A percentile compares a stretch with the other conserved stretches of the same genome.
phyloP scores from a whole-genome alignment of 1,284 basidiomycete genomes.

The Anthracocystis panici-leucophaei region DNA sequence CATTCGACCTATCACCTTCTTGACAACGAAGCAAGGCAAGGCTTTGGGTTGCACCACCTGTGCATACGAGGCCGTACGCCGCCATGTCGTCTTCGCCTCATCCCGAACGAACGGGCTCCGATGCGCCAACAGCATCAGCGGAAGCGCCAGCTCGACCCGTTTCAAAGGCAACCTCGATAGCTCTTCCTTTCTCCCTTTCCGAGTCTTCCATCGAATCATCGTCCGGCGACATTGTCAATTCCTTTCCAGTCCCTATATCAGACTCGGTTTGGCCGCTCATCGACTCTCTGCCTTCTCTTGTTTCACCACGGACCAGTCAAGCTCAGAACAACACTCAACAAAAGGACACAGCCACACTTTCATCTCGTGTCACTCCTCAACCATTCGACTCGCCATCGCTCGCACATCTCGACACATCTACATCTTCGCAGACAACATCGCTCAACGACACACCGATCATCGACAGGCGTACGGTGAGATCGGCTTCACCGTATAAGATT shows the following conservation, averaged over 20 bases:
- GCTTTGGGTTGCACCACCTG: neutral
- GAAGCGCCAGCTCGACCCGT: slow-evolving; percentile 1
- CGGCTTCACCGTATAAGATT: slow-evolving; percentile 28
- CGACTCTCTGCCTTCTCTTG: slow-evolving; percentile 12
- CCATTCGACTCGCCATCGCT: slow-evolving; percentile 30
- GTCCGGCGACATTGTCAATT: slow-evolving; percentile 14
- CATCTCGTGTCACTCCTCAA: slow-evolving; percentile 10
- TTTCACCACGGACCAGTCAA: neutral
- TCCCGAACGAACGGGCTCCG: neutral
- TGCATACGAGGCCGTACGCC: neutral
- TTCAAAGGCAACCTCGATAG: slow-evolving; percentile 27
- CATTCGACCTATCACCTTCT: neutral
- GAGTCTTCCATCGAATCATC: slow-evolving; percentile 19
- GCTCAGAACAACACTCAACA: neutral
- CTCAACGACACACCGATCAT: slow-evolving; percentile 13
- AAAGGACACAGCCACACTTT: neutral
- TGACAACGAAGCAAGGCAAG: slow-evolving; percentile 8
- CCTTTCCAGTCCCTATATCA: neutral
- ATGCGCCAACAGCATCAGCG: slow-evolving; percentile 4
- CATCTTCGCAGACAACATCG: neutral
- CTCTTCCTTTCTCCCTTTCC: slow-evolving; percentile 27
- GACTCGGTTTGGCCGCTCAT: slow-evolving; percentile 15
- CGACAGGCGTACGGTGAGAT: slow-evolving; percentile 15
- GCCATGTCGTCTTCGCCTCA: slow-evolving; percentile 14
- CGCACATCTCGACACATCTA: slow-evolving; percentile 17